Percentiles rank a stretch among this genome's conserved stretches.
Evolutionary conservation across 495 filamentous ascomycete genomes (phyloP).

Genomic region (Penicillium cosmopolitanum): DNA sequence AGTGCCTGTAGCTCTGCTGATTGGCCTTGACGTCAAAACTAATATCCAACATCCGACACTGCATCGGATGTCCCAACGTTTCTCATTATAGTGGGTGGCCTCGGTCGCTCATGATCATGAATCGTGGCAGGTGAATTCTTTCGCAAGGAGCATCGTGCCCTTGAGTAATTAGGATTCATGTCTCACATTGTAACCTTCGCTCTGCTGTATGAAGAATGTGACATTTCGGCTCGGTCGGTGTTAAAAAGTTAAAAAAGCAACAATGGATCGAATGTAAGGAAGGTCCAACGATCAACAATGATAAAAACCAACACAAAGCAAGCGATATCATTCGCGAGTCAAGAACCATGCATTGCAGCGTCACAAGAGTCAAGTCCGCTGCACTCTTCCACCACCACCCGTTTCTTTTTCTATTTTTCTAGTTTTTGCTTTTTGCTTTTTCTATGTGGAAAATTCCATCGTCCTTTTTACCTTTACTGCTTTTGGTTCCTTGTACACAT

Average conservation of each 20-base stretch:
- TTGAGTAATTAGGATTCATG: background rate
- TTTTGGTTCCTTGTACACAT: background rate
- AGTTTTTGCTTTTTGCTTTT: background rate
- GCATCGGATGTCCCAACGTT: conserved; percentile 10
- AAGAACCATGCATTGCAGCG: background rate
- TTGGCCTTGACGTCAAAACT: conserved; percentile 11
- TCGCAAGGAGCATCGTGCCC: background rate
- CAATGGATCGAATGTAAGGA: background rate
- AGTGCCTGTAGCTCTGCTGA: conserved; percentile 14
- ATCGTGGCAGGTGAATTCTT: background rate
- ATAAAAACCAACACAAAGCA: conserved; percentile 1
- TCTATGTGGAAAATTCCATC: background rate
- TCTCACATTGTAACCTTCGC: background rate
- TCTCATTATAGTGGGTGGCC: conserved; percentile 1
- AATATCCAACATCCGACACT: conserved; percentile 2
- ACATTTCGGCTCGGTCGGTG: conserved; percentile 1
- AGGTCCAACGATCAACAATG: background rate
- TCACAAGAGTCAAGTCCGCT: background rate
- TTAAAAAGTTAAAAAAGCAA: background rate
- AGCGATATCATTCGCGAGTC: conserved; percentile 1
- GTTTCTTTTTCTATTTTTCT: background rate
- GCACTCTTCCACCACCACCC: background rate
- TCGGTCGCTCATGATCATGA: conserved; percentile 10
- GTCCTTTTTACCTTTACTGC: background rate
- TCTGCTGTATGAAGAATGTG: background rate